Evolutionary conservation across 1,139 yeast species (phyloP).

Genomic region (Taphrina flavorubra): DNA sequence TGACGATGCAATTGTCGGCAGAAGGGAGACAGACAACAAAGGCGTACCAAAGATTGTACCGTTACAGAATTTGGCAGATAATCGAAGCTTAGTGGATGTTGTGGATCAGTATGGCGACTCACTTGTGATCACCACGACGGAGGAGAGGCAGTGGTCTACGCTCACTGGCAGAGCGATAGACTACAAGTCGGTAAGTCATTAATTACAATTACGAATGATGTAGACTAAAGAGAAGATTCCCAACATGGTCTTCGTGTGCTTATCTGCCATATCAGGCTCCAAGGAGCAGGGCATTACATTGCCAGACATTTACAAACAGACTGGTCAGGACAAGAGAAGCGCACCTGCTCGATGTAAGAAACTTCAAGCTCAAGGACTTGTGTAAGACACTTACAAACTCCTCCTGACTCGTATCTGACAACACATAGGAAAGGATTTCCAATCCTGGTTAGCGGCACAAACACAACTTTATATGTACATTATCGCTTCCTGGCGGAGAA

Average conservation of each 20-base stretch:
- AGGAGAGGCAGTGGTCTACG: constrained; percentile 28
- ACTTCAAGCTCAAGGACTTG: constrained; percentile 17
- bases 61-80: neutral
- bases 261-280: constrained; percentile 21
- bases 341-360: constrained; percentile 31
- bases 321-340: constrained; percentile 38
- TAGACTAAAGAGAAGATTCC: constrained; percentile 12
- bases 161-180: constrained; percentile 31
- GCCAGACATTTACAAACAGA: constrained; percentile 14
- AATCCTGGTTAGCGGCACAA: constrained; percentile 9
- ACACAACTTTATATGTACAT: constrained; percentile 30
- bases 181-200: constrained; percentile 12
- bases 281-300: constrained; percentile 19
- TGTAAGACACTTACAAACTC: constrained; percentile 7
- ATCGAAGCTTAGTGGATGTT: neutral
- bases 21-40: neutral
- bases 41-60: neutral
- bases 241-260: constrained; percentile 10
- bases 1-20: constrained; percentile 3
- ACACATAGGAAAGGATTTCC: constrained; percentile 21
- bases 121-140: constrained; percentile 17
- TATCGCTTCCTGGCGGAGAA: constrained; percentile 27
- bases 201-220: neutral
- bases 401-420: neutral
- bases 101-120: neutral